These are phyloP conservation scores for Fusarium oligoseptatum DNA, from an alignment of 2,329 filamentous ascomycete genomes.

Conservation along the genomic window DNA sequence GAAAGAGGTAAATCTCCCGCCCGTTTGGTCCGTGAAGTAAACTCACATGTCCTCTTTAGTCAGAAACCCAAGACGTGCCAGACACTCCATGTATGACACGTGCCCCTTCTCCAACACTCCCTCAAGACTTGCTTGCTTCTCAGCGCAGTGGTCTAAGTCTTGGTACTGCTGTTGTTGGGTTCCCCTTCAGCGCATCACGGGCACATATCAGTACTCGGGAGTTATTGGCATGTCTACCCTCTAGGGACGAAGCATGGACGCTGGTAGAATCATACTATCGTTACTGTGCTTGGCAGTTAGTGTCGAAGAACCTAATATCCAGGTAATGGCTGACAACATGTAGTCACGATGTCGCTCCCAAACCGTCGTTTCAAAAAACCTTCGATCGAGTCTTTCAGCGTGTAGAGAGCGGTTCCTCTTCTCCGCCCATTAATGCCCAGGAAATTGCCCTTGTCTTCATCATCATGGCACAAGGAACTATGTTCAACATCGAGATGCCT, in stretches of 20 bases:
- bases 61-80: slow-evolving; percentile 10
- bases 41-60: not conserved
- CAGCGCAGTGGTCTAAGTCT: not conserved
- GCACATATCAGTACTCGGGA: slow-evolving; percentile 5
- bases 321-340: not conserved
- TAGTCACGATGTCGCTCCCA: slow-evolving; percentile 8
- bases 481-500: slow-evolving; percentile 20
- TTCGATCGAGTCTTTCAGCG: slow-evolving; percentile 6
- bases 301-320: not conserved
- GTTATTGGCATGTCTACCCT: not conserved
- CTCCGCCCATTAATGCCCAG: not conserved
- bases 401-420: slow-evolving; percentile 5
- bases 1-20: not conserved
- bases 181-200: not conserved
- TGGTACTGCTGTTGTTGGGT: not conserved
- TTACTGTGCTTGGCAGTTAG: slow-evolving; percentile 11
- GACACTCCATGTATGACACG: slow-evolving; percentile 6
- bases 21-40: not conserved
- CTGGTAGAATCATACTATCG: slow-evolving; percentile 8
- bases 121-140: not conserved
- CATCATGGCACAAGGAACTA: slow-evolving; percentile 16
- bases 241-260: slow-evolving; percentile 6
- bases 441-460: slow-evolving; percentile 12
- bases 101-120: not conserved
- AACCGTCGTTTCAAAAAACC: slow-evolving; percentile 5